Base-by-base conservation (phyloP, 495 filamentous ascomycete species). In the Neurospora intermedia region DNA sequence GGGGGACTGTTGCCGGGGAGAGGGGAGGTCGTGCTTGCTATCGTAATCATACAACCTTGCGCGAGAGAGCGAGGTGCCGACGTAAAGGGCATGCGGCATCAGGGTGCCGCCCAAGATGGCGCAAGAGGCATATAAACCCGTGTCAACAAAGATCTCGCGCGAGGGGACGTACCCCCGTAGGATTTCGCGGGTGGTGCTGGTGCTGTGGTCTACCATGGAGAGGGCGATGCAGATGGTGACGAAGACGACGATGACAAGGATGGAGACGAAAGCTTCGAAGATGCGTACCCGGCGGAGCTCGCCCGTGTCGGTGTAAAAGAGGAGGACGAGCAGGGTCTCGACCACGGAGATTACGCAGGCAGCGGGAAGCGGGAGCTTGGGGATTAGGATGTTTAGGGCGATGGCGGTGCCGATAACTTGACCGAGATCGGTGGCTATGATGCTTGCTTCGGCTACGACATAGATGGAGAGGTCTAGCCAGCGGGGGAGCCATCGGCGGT, bases 391-490 rank as follows among this genome's bases (percentile, higher is more conserved):
- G 42, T 76, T 76, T 4, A 76, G 71, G 0, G 75, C 75, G 23
- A 76, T 75, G 73, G 75, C 75, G 4, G 73, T 76, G 73, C 75
- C 75, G 38, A 76, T 76, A 13, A 76, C 75, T 42, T 76, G 75
- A 0, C 75, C 75, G 1, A 76, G 73, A 42, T 81, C 80, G 0
- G 80, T 81, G 10, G 78, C 78, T 23, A 81, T 78, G 42, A 81
- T 80, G 20, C 72, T 73, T 0, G 73, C 69, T 46, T 81, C 80
- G 39, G 80, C 80, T 42, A 81, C 70, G 4, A 46, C 77, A 18
- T 81, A 81, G 35, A 81, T 43, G 6, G 70, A 41, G 18, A 77
- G 75, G 70, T 80, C 77, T 0, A 81, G 73, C 80, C 80, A 81
- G 10, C 80, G 75, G 0, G 80, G 80, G 6, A 81, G 74, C 48